Base-by-base conservation (phyloP, 202 grass and related monocot genomes). In the Dendrocalamus latiflorus region DNA sequence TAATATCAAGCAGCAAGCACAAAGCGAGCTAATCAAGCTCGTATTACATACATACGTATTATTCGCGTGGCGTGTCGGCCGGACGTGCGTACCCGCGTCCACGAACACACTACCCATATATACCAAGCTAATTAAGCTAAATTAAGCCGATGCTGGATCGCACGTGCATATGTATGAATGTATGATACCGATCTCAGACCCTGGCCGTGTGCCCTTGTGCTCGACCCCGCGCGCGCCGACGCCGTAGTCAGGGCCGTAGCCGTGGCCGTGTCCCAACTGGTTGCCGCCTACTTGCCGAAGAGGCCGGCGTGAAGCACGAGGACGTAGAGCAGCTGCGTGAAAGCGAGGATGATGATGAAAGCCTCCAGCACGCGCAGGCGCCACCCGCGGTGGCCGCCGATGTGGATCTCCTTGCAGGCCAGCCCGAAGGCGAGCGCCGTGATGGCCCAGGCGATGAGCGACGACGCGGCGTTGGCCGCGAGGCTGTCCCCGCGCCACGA, bases 321-420 rank as follows among this genome's bases (percentile, higher is more conserved):
- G 15, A 91, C 91, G 81, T 94, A 91, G 36, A 94, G 61, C 0
- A 94, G 79, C 83, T 94, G 88, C 18, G 91, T 94, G 80, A 91
- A 84, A 10, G 79, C 84, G 70, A 94, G 48, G 43, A 95, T 95
- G 63, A 90, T 90, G 53, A 95, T 36, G 74, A 95, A 89, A 1
- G 90, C 90, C 90, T 95, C 93, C 11, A 95, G 76, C 74, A 84
- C 82, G 16, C 90, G 33, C 8, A 95, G 79, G 5, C 93, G 80
- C 93, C 93, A 95, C 0, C 93, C 93, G 21, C 93, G 78, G 72
- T 88, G 28, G 0, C 76, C 77, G 1, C 85, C 91, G 8, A 89
- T 15, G 30, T 75, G 56, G 72, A 95, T 92, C 88, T 95, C 93
- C 86, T 95, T 95, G 90, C 85, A 92, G 1, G 93, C 93, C 5